Base-by-base conservation (phyloP, 2,329 filamentous ascomycete genomes). In the Zymoseptoria brevis region DNA sequence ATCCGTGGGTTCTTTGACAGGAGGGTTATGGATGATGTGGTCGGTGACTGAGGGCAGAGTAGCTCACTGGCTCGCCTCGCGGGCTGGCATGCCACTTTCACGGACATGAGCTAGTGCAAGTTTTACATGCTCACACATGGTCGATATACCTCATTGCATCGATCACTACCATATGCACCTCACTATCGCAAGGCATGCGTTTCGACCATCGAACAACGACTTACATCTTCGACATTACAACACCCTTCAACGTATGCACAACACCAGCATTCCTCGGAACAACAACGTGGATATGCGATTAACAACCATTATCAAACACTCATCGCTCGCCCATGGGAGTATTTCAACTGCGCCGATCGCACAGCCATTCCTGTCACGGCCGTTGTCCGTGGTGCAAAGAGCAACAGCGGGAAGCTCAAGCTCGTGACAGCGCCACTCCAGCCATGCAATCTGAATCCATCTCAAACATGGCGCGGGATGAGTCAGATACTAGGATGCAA, bases 1-100 rank as follows among this genome's bases (percentile, higher is more conserved):
- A 89, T 97, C 45, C 78, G 85, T 58, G 81, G 82, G 16, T 97
- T 99, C 72, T 97, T 99, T 68, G 87, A 87, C 64, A 76, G 80
- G 60, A 83, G 77, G 68, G 80, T 86, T 13, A 82, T 81, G 72
- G 81, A 83, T 56, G 72, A 75, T 19, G 70, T 64, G 41, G 69
- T 59, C 50, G 67, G 57, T 41, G 66, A 67, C 19, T 68, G 59
- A 66, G 55, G 41, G 19, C 21, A 13, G 56, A 35, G 6, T 19
- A 48, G 48, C 22, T 24, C 22, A 24, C 22, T 24, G 22, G 22
- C 22, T 24, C 22, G 4, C 22, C 22, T 24, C 22, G 22, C 22
- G 3, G 22, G 22, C 22, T 24, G 22, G 22, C 22, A 24, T 24
- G 22, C 3, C 4, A 24, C 22, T 24, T 24, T 24, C 22, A 24